Percentiles rank a stretch among this genome's conserved stretches.
phyloP scores from a whole-genome alignment of 108 stramenopile species.

The Phaeodactylum tricornutum region DNA sequence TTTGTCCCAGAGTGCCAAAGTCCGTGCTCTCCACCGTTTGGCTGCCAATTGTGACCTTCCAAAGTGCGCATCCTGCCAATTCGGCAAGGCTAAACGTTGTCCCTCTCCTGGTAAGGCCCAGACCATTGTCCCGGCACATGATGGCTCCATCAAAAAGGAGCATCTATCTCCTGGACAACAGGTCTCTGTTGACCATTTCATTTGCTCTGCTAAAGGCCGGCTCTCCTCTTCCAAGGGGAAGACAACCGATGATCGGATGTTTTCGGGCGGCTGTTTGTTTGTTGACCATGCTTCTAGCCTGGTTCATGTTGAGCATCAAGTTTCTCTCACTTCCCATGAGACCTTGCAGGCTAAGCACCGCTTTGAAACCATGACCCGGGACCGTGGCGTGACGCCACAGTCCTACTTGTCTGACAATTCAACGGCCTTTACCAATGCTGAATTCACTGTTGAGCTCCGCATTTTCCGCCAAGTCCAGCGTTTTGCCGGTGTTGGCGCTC shows the following conservation, averaged over 20 bases:
- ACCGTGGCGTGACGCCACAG: not conserved
- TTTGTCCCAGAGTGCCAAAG: not conserved
- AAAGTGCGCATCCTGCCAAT: constrained; percentile 10
- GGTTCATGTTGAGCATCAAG: constrained; percentile 19
- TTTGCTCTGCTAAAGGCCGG: not conserved
- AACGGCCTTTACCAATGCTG: constrained; percentile 4
- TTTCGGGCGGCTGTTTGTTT: constrained; percentile 26
- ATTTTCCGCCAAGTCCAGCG: constrained; percentile 17
- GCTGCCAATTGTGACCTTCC: constrained; percentile 5
- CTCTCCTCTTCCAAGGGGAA: constrained; percentile 10
- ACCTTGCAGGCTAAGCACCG: not conserved
- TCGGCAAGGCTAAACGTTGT: constrained; percentile 1
- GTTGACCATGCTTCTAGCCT: constrained; percentile 31
- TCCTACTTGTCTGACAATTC: constrained; percentile 18
- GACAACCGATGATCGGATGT: constrained; percentile 2
- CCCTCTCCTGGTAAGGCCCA: not conserved
- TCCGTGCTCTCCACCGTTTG: constrained; percentile 4
- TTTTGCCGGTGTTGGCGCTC: constrained; percentile 18
- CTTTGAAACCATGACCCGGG: constrained; percentile 6
- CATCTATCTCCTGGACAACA: not conserved
- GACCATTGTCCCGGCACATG: not conserved
- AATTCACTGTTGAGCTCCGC: not conserved
- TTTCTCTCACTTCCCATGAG: constrained; percentile 3
- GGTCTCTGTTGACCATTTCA: not conserved
- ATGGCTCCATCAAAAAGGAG: constrained; percentile 7